Base-by-base conservation (phyloP, 2,329 filamentous ascomycete genomes). In the Penicillium sp. region DNA sequence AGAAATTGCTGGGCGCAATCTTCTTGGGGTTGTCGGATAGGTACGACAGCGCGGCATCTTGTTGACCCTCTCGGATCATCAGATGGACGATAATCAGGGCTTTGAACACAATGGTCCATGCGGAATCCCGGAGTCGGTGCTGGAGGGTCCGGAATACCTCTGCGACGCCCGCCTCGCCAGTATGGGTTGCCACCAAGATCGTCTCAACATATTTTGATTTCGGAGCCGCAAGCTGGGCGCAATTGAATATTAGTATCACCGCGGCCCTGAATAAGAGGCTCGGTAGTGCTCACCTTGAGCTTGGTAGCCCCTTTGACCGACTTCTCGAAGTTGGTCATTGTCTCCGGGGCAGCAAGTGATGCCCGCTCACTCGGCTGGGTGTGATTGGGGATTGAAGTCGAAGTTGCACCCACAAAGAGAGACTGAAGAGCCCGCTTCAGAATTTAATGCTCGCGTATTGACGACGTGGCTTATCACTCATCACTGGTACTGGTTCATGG, bases 101-200 rank as follows among this genome's bases (percentile, higher is more conserved):
- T 72, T 98, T 98, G 80, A 95, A 95, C 49, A 95, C 90, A 41
- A 96, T 88, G n/a, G 92, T 98, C 92, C 92, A 98, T 73, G 92
- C 95, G 52, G 90, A 90, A 64, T 98, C 92, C 61, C 88, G 83
- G 51, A 98, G 69, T 35, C 92, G 80, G 62, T 87, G 80, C 61
- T 93, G 88, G 37, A 98, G 73, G 28, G 88, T 86, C 44, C 92
- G 82, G 65, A 98, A 96, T 59, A 98, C 85, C 69, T 98, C 92
- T 43, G 83, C 90, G 43, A 98, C 87, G 51, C 90, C 92, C 37
- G 86, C 85, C 68, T 98, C 92, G 53, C 89, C 92, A 14, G 88
- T 84, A 68, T 95, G 87, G 25, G 92, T 98, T 47, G 92, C 90
- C 51, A 95, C 77, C 40, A 98, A 77, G 60, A 98, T 95, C 62